Conservation (phyloP, 2,329 filamentous ascomycete genomes). For the Arachnopeziza araneosa region DNA sequence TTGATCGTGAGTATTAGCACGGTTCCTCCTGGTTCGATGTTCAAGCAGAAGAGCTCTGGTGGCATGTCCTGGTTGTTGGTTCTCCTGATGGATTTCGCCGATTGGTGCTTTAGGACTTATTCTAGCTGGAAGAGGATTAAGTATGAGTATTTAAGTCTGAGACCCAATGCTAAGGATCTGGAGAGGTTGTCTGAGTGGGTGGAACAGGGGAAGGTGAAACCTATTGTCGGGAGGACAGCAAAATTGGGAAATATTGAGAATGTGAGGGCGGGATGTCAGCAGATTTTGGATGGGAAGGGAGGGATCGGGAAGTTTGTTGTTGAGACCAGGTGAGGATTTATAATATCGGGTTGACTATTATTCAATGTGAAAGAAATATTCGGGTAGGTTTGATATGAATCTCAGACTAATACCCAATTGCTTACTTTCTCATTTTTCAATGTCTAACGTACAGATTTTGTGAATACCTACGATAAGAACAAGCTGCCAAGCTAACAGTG, state of each 20-base stretch:
- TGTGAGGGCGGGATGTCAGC: conserved; percentile 34
- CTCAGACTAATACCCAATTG: too few relatives aligned
- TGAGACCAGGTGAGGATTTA: conserved; percentile 17
- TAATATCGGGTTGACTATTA: not conserved
- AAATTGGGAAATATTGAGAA: conserved; percentile 33
- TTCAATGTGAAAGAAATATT: too few relatives aligned
- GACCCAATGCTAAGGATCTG: conserved; percentile 31
- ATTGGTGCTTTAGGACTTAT: conserved; percentile 29
- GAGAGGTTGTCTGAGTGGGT: conserved; percentile 27
- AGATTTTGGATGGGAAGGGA: conserved; percentile 35
- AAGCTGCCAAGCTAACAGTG: too few relatives aligned
- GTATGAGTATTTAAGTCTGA: conserved; percentile 35
- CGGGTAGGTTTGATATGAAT: too few relatives aligned
- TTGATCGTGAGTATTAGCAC: conserved; percentile 28
- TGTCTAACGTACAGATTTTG: too few relatives aligned
- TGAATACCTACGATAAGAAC: too few relatives aligned
- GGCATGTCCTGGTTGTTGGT: conserved; percentile 6
- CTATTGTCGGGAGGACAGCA: conserved; percentile 32
- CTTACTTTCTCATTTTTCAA: too few relatives aligned
- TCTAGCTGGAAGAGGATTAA: conserved; percentile 32
- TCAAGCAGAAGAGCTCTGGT: conserved; percentile 29
- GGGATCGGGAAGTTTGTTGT: conserved; percentile 39
- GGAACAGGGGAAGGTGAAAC: conserved; percentile 29
- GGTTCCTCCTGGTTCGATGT: conserved; percentile 32
- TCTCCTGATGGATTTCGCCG: conserved; percentile 29